Percentiles rank a stretch among this genome's conserved stretches.
Conservation (phyloP, 1,284 basidiomycete species). For the Ceratobasidium sp. region DNA sequence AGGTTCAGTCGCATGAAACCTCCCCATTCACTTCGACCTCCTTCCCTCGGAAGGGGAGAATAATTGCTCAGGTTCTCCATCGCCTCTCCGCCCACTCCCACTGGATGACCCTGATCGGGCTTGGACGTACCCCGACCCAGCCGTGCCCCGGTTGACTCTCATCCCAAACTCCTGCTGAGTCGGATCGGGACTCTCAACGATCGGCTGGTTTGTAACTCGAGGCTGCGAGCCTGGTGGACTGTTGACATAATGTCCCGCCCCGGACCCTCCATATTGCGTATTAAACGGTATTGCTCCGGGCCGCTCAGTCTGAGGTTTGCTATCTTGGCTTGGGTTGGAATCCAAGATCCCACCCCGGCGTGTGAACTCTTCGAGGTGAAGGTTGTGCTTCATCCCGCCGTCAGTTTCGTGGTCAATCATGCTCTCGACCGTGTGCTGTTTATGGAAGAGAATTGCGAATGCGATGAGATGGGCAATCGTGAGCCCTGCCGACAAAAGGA, state of each 20-base stretch:
- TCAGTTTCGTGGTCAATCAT: constrained; percentile 23
- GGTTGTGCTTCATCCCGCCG: constrained; percentile 29
- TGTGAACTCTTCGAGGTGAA: constrained; percentile 15
- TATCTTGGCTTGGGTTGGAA: neutral
- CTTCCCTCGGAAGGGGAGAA: constrained; percentile 3
- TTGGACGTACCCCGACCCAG: neutral
- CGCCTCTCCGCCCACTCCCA: neutral
- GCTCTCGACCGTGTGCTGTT: constrained; percentile 25
- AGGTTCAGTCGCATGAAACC: no score
- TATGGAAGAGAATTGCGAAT: constrained; percentile 26
- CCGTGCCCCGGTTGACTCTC: neutral
- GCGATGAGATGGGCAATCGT: constrained; percentile 10
- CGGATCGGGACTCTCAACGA: constrained; percentile 27
- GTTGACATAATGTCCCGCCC: constrained; percentile 8
- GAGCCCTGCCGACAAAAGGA: constrained; percentile 15
- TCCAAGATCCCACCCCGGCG: neutral
- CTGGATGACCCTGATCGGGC: neutral
- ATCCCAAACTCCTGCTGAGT: constrained; percentile 3
- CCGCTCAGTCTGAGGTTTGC: neutral
- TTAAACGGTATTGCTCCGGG: neutral
- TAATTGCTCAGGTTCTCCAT: neutral
- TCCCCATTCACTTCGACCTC: neutral
- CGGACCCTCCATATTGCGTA: constrained; percentile 29
- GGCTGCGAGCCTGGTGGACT: constrained; percentile 6
- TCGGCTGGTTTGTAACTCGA: neutral